phyloP scores from a whole-genome alignment of 129 eudicot species.

The Tagetes patula region DNA sequence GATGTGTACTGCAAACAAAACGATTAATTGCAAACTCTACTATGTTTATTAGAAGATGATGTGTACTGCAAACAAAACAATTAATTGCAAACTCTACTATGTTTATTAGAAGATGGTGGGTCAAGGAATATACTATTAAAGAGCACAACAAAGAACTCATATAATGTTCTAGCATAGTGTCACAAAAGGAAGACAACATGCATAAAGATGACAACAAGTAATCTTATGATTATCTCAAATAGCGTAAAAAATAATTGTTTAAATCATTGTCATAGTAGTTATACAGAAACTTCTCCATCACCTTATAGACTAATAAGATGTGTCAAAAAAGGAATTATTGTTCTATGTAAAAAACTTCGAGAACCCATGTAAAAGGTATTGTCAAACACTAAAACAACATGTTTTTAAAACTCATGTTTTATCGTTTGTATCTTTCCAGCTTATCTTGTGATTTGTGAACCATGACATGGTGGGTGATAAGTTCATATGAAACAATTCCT shows the following conservation, averaged over 20 bases:
- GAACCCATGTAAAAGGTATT: neutral
- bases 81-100: neutral
- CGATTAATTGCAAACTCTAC: neutral
- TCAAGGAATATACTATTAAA: constrained; percentile 1
- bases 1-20: constrained; percentile 84
- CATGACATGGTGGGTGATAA: neutral
- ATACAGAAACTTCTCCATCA: constrained; percentile 11
- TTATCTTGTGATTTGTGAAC: neutral
- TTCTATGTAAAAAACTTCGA: neutral
- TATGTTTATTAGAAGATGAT: neutral
- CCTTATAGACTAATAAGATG: neutral
- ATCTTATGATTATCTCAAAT: neutral
- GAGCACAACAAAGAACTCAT: neutral
- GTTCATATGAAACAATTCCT: neutral
- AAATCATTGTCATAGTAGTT: constrained; percentile 2
- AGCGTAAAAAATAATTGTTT: neutral
- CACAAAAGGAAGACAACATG: constrained; percentile 3
- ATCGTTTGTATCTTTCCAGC: neutral
- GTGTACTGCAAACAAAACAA: neutral
- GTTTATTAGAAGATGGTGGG: neutral
- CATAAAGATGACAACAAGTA: constrained; percentile 13
- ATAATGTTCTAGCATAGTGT: constrained; percentile 1
- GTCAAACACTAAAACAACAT: neutral
- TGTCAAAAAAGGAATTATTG: neutral
- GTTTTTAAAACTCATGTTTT: neutral